These are phyloP conservation scores for Dalbergia cochinchinensis DNA, from an alignment of 306 rosid genomes.

Conservation along the genomic window DNA sequence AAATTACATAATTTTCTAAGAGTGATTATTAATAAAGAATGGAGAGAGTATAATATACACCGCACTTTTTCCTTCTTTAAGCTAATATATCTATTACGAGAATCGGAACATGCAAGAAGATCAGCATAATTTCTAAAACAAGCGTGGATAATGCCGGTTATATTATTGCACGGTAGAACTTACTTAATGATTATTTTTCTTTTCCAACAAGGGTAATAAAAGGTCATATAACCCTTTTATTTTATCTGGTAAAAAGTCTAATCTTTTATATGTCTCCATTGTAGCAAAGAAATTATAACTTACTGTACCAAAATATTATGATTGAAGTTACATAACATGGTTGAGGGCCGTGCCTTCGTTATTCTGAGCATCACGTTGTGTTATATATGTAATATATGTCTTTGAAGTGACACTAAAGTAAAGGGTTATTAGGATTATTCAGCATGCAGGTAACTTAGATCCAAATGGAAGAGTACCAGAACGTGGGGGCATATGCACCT, in stretches of 20 bases:
- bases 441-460: constrained; percentile 17
- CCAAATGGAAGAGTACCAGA: constrained; percentile 32
- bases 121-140: constrained; percentile 3
- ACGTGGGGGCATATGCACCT: constrained; percentile 26
- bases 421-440: constrained; percentile 14
- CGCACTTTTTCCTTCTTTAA: not conserved
- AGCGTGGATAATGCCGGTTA: not conserved
- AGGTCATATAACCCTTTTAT: not conserved
- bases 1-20: too few species aligned
- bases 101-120: not conserved
- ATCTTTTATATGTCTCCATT: not conserved
- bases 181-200: not conserved
- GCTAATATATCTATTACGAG: not conserved
- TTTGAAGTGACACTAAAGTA: constrained; percentile 43
- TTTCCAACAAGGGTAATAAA: not conserved
- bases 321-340: constrained; percentile 24
- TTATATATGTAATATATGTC: not conserved
- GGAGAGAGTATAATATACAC: too few species aligned
- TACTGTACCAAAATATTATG: constrained; percentile 13
- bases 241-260: not conserved
- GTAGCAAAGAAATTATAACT: constrained; percentile 19
- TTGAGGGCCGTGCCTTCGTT: not conserved
- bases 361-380: constrained; percentile 21
- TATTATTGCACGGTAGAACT: not conserved
- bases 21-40: too few species aligned